These are phyloP conservation scores for Peribolospora kevripleyi DNA, from an alignment of 768 basidiomycete genomes.

Conservation along the genomic window DNA sequence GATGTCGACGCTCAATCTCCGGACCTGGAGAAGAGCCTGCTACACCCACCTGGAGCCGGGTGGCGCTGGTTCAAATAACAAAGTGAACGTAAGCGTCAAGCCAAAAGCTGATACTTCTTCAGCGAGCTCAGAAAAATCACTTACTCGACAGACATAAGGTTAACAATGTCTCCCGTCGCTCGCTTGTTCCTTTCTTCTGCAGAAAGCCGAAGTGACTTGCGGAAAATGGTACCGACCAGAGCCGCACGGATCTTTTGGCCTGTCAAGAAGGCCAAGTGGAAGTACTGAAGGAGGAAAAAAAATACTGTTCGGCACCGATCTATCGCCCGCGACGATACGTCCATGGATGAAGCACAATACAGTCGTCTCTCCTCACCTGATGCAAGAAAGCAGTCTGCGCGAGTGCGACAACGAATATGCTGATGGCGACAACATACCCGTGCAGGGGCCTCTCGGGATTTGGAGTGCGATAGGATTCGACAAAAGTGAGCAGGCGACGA, in stretches of 20 bases:
- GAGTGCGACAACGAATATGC: slow-evolving; percentile 65
- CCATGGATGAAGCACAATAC: too few relatives aligned
- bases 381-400: slow-evolving; percentile 36
- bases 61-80: slow-evolving; percentile 8
- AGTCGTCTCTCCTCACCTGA: slow-evolving; percentile 4
- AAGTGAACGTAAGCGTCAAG: not conserved
- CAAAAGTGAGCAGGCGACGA: slow-evolving; percentile 51
- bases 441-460: slow-evolving; percentile 27
- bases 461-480: slow-evolving; percentile 41
- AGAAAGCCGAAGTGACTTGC: slow-evolving; percentile 61
- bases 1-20: slow-evolving; percentile 1
- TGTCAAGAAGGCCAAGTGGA: slow-evolving; percentile 30
- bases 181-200: slow-evolving; percentile 54
- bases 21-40: too few relatives aligned
- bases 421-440: slow-evolving; percentile 48
- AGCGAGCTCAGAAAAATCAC: too few relatives aligned
- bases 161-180: slow-evolving; percentile 77
- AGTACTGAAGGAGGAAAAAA: too few relatives aligned
- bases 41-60: slow-evolving; percentile 6
- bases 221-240: slow-evolving; percentile 59
- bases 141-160: slow-evolving; percentile 63
- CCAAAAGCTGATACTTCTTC: not conserved
- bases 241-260: slow-evolving; percentile 89
- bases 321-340: too few relatives aligned
- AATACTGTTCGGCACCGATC: too few relatives aligned